These are phyloP conservation scores for Hansenula sp. DNA, from an alignment of 1,139 yeast species.

Conservation along the genomic window DNA sequence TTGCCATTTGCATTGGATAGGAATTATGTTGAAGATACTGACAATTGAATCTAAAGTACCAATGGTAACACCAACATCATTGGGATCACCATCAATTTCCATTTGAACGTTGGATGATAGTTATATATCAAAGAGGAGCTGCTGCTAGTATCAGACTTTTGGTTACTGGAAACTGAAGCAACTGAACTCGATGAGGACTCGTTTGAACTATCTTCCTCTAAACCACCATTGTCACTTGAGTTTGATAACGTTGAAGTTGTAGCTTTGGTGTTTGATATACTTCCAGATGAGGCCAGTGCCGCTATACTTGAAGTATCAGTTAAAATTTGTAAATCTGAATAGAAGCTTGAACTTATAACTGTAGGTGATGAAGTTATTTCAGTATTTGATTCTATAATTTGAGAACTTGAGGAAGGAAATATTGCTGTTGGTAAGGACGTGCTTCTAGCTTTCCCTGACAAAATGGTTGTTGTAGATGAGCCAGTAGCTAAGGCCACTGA, in stretches of 20 bases:
- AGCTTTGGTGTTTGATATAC: neutral
- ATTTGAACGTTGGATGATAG: neutral
- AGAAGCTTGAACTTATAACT: slow-evolving; percentile 13
- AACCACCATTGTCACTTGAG: slow-evolving; percentile 5
- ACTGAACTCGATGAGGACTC: neutral
- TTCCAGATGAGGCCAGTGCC: neutral
- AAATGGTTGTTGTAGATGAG: neutral
- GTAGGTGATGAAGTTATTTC: neutral
- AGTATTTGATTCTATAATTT: neutral
- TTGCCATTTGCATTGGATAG: too few species aligned
- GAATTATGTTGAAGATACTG: too few species aligned
- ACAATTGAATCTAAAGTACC: neutral
- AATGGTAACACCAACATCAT: neutral
- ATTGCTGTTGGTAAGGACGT: slow-evolving; percentile 10
- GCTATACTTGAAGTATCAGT: slow-evolving; percentile 20
- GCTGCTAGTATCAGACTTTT: neutral
- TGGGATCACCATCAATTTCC: slow-evolving; percentile 1
- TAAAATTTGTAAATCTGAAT: slow-evolving; percentile 17
- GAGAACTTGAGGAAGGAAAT: neutral
- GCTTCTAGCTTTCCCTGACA: neutral
- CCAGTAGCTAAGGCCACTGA: slow-evolving; percentile 6
- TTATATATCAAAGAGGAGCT: neutral
- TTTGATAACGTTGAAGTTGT: neutral
- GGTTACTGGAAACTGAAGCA: neutral
- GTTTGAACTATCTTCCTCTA: neutral